These are phyloP conservation scores for Heterobasidion parviporum DNA, from an alignment of 1,284 basidiomycete species.

Conservation along the genomic window DNA sequence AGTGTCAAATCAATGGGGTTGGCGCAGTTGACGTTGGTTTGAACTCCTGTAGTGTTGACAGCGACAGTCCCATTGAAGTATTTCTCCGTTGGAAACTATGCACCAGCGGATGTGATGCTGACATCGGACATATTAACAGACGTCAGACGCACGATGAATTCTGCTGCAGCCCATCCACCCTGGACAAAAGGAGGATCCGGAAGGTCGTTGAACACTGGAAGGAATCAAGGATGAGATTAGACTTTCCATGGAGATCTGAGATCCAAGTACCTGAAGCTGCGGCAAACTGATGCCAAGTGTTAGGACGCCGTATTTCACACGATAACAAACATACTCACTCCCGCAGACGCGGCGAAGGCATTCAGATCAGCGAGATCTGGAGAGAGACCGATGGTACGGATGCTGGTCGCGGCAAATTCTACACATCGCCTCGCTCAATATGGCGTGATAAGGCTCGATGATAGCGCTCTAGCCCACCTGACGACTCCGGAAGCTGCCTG, in stretches of 20 bases:
- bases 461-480: slow-evolving; percentile 19
- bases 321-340: slow-evolving; percentile 27
- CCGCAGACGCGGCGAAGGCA: slow-evolving; percentile 50
- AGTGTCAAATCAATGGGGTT: slow-evolving; percentile 26
- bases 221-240: slow-evolving; percentile 2
- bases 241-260: slow-evolving; percentile 9
- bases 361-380: slow-evolving; percentile 35
- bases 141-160: slow-evolving; percentile 32
- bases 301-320: background rate
- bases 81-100: slow-evolving; percentile 28
- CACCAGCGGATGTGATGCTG: background rate
- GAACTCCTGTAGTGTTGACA: slow-evolving; percentile 46
- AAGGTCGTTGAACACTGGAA: slow-evolving; percentile 33
- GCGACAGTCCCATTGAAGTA: slow-evolving; percentile 43
- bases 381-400: slow-evolving; percentile 31
- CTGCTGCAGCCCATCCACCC: slow-evolving; percentile 38
- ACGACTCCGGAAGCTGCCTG: slow-evolving; percentile 25
- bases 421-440: background rate
- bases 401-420: slow-evolving; percentile 33
- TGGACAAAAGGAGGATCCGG: slow-evolving; percentile 46
- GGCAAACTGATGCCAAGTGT: slow-evolving; percentile 23
- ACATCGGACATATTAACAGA: background rate
- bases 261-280: slow-evolving; percentile 28
- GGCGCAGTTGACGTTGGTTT: slow-evolving; percentile 37
- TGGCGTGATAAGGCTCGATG: no score